Percentiles rank a stretch among this genome's conserved stretches.
Evolutionary conservation across 2,329 filamentous ascomycete species (phyloP).

Genomic region (Aspergillus sp.): DNA sequence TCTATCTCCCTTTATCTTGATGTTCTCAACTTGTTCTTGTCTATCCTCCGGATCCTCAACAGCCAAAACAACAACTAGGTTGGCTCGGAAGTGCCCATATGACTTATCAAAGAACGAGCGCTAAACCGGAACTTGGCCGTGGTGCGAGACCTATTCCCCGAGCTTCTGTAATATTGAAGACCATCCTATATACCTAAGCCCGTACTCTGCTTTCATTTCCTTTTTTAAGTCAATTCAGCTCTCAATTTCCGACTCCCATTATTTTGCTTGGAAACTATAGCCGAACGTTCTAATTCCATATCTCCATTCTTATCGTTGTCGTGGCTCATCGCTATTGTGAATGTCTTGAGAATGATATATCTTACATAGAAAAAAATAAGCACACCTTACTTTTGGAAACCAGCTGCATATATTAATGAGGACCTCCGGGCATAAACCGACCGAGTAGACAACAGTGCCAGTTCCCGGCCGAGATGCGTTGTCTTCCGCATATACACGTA

Average conservation of each 20-base stretch:
- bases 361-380: not conserved
- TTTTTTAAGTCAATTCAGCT: not conserved
- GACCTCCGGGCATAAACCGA: too few species aligned
- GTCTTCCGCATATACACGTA: not conserved
- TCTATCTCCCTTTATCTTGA: constrained; percentile 94
- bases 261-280: not conserved
- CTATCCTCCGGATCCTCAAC: constrained; percentile 93
- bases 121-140: too few species aligned
- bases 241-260: not conserved
- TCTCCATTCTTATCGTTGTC: not conserved
- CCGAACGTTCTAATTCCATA: not conserved
- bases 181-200: not conserved
- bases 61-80: constrained; percentile 87
- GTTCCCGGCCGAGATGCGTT: not conserved
- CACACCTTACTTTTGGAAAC: not conserved
- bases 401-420: not conserved
- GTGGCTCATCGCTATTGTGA: not conserved
- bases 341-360: not conserved
- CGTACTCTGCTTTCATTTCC: not conserved
- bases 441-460: too few species aligned
- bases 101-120: not conserved
- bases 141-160: too few species aligned
- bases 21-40: constrained; percentile 94
- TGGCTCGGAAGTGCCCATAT: not conserved
- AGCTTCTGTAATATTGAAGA: not conserved